Conservation (phyloP, 257 asterid species). For the Penstemon davidsonii region DNA sequence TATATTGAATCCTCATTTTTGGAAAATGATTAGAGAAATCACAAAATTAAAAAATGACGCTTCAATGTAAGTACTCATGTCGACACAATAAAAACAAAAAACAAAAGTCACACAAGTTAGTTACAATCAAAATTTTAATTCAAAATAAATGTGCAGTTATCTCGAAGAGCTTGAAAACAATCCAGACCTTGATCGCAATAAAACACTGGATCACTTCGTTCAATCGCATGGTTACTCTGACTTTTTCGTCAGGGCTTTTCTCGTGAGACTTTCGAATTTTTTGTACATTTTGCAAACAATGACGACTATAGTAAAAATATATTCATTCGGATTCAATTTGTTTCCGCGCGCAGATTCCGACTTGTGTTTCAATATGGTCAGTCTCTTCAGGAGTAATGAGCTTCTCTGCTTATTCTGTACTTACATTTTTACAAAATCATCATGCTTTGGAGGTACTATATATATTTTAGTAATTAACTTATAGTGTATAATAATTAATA, state of each 20-base stretch:
- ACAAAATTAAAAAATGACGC: conserved; percentile 78
- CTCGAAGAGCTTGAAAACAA: conserved; percentile 74
- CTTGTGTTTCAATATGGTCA: conserved; percentile 98
- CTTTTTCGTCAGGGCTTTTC: conserved; percentile 82
- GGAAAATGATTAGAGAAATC: conserved; percentile 86
- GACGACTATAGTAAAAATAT: too few relatives aligned
- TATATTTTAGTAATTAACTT: too few relatives aligned
- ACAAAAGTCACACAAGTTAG: too few relatives aligned
- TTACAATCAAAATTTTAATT: too few relatives aligned
- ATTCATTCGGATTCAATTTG: not conserved
- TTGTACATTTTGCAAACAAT: not conserved
- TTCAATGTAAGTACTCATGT: conserved; percentile 35
- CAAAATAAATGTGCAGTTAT: conserved; percentile 57
- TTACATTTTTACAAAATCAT: conserved; percentile 88
- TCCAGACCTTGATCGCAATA: conserved; percentile 73
- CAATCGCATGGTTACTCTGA: conserved; percentile 73
- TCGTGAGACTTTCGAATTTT: conserved; percentile 50
- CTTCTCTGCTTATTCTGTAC: conserved; percentile 87
- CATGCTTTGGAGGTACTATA: conserved; percentile 77
- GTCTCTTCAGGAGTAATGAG: conserved; percentile 81
- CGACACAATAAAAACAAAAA: not conserved
- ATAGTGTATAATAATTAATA: too few relatives aligned
- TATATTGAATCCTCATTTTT: conserved; percentile 63
- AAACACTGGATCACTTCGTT: conserved; percentile 77
- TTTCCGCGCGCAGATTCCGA: conserved; percentile 80